Conservation (phyloP, 768 basidiomycete species). For the Boletales sp. region DNA sequence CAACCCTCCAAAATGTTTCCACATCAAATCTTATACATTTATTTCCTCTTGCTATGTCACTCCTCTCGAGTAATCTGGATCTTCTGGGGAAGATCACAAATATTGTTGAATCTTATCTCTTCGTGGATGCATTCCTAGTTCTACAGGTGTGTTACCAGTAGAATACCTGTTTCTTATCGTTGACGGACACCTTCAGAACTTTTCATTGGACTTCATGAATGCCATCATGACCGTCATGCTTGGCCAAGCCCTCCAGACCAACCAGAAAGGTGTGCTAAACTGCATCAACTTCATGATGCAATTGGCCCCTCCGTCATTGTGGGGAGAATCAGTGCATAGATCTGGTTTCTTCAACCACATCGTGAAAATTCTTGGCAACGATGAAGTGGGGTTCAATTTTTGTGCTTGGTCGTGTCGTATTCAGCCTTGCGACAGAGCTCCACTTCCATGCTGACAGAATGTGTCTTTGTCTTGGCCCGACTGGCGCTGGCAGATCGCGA, state of each 20-base stretch:
- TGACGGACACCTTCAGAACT: slow-evolving; percentile 37
- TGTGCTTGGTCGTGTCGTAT: slow-evolving; percentile 1
- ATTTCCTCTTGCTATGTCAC: slow-evolving; percentile 56
- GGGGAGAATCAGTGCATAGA: slow-evolving; percentile 71
- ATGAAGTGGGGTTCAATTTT: slow-evolving; percentile 49
- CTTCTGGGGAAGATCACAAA: slow-evolving; percentile 62
- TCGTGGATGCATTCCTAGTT: slow-evolving; percentile 63
- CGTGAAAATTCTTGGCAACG: slow-evolving; percentile 57
- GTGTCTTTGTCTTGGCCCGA: slow-evolving; percentile 71
- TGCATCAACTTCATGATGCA: slow-evolving; percentile 60
- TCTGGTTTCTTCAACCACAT: slow-evolving; percentile 71
- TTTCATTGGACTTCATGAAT: slow-evolving; percentile 53
- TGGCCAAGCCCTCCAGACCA: slow-evolving; percentile 45
- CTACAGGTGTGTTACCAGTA: slow-evolving; percentile 50
- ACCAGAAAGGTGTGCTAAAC: slow-evolving; percentile 62
- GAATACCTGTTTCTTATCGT: background rate
- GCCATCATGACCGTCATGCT: slow-evolving; percentile 52
- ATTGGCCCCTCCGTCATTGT: slow-evolving; percentile 55
- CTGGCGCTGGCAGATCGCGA: slow-evolving; percentile 62
- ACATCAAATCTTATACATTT: slow-evolving; percentile 58
- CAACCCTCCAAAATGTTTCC: slow-evolving; percentile 44
- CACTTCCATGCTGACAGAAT: slow-evolving; percentile 52
- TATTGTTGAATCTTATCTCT: slow-evolving; percentile 74
- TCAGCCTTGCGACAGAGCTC: slow-evolving; percentile 24
- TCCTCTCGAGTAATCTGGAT: slow-evolving; percentile 69